Base-by-base conservation (phyloP, 208 protist genomes). In the Leishmania gerbilli region DNA sequence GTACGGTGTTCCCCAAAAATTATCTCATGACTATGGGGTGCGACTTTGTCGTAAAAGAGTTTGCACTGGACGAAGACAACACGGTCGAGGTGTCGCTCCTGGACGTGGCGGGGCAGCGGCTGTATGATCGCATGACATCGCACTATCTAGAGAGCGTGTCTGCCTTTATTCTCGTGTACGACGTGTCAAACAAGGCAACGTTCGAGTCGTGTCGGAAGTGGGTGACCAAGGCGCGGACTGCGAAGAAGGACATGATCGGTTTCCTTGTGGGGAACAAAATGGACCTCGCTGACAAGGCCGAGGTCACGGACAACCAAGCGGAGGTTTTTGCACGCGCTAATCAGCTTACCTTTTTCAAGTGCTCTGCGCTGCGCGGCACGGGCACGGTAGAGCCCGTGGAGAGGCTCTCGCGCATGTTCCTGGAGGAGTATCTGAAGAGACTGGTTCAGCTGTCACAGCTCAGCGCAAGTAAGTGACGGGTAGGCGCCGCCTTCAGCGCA, bases 1-100 rank as follows among this genome's bases (percentile, higher is more conserved):
- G 96, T 51, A 82, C 90, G 13, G 88, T 87, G 0, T 98, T 98
- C 79, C 95, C 96, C 0, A 95, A 95, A 74, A 96, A 98, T 76
- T 98, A 98, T 82, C 49, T 97, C n/a, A 98, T 98, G 96, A 98
- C 96, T 7, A 91, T 93, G 86, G 96, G 96, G 8, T 96, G 95
- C 79, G 96, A 98, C 67, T 95, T 98, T 87, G 87, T 94, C 34
- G 91, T 97, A 34, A 98, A 97, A 86, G 95, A 98, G 77, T 71
- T 98, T 21, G 58, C 68, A 15, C 34, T 98, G 42, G 91, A 95
- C 71, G 89, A 97, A n/a, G 88, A 95, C 15, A 90, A 90, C 78
- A 93, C 86, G 9, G 95, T 98, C 13, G 96, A 98, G 81, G 89
- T 98, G 71, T 91, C 92, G 31, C 83, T 98, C 40, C 90, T 95